Base-by-base conservation (phyloP, 2,329 filamentous ascomycete genomes). In the Colletotrichum lini region DNA sequence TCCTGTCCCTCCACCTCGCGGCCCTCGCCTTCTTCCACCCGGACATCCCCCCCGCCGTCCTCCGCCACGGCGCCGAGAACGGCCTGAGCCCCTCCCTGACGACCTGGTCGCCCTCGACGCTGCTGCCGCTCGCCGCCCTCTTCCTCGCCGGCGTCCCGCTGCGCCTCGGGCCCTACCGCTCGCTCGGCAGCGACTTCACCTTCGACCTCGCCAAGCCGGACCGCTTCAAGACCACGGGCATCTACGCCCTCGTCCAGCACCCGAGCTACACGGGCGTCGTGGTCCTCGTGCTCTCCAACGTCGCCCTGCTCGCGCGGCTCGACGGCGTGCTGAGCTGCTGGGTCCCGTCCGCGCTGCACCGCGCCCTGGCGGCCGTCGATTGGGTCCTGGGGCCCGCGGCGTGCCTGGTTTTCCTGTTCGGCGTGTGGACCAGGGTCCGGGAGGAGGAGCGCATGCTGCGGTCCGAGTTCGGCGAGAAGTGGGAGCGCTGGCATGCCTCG, bases 381-480 rank as follows among this genome's bases (percentile, higher is more conserved):
- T 67, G 62, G 61, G 40, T 61, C 5, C 18, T 75, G 0, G 52
- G 67, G 15, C 72, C 74, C n/a, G 47, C 15, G 61, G 68, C 50
- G 8, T 26, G 72, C 16, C 70, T 50, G 50, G 18, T 72, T 44
- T 53, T 79, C 40, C 21, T 79, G 9, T 58, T 78, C 4, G 74
- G 72, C 0, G 59, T 82, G 3, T 78, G 75, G 77, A 77, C 73
- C 6, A 78, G 87, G 30, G 82, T 89, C 0, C 74, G 65, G 42
- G 82, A 89, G 70, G 86, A 88, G 74, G 87, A 90, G 74, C 68
- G 58, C 0, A 87, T 90, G 86, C 70, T 89, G 72, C 79, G 74
- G 60, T 78, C 74, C 5, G 77, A 79, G 18, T 89, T 89, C 78
- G 84, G 85, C 0, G 72, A 75, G 13, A 78, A 84, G 59, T 89